Evolutionary conservation across 257 asterid genomes (phyloP).

Genomic region (Forsythia suspensa): DNA sequence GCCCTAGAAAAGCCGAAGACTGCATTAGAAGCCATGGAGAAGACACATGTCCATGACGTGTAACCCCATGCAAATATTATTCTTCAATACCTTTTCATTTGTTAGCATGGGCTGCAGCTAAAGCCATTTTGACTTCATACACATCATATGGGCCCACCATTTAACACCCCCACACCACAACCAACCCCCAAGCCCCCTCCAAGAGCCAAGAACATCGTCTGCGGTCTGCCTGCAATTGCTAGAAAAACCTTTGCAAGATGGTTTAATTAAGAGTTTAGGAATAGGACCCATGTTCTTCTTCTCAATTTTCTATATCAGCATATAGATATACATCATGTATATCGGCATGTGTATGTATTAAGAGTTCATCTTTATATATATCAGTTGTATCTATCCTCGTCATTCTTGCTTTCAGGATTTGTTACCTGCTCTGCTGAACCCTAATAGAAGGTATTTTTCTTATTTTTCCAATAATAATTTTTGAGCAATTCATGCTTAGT

Average conservation of each 20-base stretch:
- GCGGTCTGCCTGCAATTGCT: background rate
- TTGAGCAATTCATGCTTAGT: background rate
- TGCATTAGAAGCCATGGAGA: conserved; percentile 2
- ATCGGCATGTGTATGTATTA: background rate
- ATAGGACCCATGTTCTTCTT: background rate
- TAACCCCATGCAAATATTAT: conserved; percentile 32
- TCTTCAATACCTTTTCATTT: background rate
- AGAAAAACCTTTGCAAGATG: conserved; percentile 2
- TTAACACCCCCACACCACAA: background rate
- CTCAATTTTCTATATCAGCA: background rate
- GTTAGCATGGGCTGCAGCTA: conserved; percentile 8
- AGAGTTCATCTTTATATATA: background rate
- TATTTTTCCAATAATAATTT: background rate
- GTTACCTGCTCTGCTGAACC: background rate
- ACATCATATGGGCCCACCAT: conserved; percentile 3
- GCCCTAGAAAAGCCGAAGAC: background rate
- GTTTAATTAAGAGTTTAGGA: background rate
- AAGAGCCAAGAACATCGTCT: background rate
- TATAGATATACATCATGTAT: conserved; percentile 6
- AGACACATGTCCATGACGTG: conserved; percentile 62
- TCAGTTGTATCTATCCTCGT: background rate
- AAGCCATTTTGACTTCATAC: background rate
- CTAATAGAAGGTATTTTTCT: background rate
- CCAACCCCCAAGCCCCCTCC: background rate
- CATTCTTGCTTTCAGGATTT: background rate